phyloP scores from a whole-genome alignment of 2,329 filamentous ascomycete species.

The Alternaria sp. region DNA sequence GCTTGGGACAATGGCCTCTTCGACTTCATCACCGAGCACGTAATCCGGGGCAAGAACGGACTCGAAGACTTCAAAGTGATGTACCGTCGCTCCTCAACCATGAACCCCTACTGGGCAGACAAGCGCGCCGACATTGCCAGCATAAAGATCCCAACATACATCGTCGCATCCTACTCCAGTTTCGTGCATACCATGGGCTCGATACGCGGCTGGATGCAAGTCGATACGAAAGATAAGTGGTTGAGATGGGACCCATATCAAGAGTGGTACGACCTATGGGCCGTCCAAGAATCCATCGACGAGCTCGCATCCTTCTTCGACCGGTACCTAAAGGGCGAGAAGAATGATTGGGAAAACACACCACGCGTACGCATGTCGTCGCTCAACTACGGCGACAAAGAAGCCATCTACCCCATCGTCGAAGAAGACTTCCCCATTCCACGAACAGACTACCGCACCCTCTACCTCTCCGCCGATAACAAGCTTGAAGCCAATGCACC shows the following conservation, averaged over 20 bases:
- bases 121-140: slow-evolving; percentile 16
- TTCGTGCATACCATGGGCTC: slow-evolving; percentile 22
- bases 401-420: slow-evolving; percentile 19
- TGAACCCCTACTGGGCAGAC: slow-evolving; percentile 21
- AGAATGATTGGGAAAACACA: slow-evolving; percentile 58
- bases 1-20: slow-evolving; percentile 7
- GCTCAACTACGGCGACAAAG: slow-evolving; percentile 29
- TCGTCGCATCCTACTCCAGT: slow-evolving; percentile 20
- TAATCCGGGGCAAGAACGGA: slow-evolving; percentile 30
- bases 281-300: slow-evolving; percentile 11
- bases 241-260: slow-evolving; percentile 19
- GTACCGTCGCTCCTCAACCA: slow-evolving; percentile 12
- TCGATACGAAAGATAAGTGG: slow-evolving; percentile 19
- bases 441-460: slow-evolving; percentile 18
- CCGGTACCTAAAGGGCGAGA: slow-evolving; percentile 51
- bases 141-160: slow-evolving; percentile 21
- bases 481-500: not conserved
- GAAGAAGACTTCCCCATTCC: slow-evolving; percentile 23
- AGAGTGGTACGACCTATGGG: slow-evolving; percentile 28
- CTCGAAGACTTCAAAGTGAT: slow-evolving; percentile 16
- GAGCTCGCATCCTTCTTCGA: slow-evolving; percentile 52
- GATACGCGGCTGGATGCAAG: slow-evolving; percentile 18
- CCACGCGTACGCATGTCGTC: slow-evolving; percentile 54
- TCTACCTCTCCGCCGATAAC: slow-evolving; percentile 12
- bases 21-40: slow-evolving; percentile 12